Conservation (phyloP, 768 basidiomycete genomes). For the Suillus bovinus region DNA sequence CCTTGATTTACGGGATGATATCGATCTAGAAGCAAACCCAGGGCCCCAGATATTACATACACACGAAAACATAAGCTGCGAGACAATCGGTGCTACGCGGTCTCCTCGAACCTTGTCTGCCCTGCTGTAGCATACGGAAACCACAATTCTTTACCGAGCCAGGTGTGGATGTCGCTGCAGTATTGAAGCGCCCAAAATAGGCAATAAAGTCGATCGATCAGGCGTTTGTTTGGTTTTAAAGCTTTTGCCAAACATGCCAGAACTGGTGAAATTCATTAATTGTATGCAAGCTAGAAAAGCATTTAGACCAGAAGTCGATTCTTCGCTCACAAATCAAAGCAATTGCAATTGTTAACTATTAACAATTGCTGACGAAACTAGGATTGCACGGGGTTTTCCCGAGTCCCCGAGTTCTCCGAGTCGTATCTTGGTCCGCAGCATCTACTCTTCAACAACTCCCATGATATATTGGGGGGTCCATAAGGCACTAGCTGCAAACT, state of each 20-base stretch:
- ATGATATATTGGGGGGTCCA: not conserved
- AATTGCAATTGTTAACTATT: not conserved
- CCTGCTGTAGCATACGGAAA: not conserved
- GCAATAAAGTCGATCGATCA: not conserved
- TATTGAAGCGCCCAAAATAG: not conserved
- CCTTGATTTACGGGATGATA: not conserved
- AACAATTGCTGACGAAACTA: not conserved
- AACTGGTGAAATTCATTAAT: constrained; percentile 5
- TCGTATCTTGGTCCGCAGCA: not conserved
- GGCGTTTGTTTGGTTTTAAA: constrained; percentile 12
- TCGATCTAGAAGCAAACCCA: not conserved
- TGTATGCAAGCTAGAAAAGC: not conserved
- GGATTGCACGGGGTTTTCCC: not conserved
- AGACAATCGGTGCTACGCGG: not conserved
- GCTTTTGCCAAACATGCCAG: constrained; percentile 11
- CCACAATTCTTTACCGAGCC: not conserved
- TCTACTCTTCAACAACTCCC: not conserved
- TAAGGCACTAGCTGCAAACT: not conserved
- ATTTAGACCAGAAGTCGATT: not conserved
- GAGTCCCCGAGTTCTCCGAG: not conserved
- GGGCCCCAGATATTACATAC: not conserved
- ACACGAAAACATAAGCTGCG: constrained; percentile 4
- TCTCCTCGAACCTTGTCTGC: not conserved
- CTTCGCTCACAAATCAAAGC: not conserved
- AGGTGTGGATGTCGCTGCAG: not conserved